Percentiles rank a stretch among this genome's conserved stretches.
Conservation (phyloP, 1,284 basidiomycete species). For the Taiwanofungus camphoratus region DNA sequence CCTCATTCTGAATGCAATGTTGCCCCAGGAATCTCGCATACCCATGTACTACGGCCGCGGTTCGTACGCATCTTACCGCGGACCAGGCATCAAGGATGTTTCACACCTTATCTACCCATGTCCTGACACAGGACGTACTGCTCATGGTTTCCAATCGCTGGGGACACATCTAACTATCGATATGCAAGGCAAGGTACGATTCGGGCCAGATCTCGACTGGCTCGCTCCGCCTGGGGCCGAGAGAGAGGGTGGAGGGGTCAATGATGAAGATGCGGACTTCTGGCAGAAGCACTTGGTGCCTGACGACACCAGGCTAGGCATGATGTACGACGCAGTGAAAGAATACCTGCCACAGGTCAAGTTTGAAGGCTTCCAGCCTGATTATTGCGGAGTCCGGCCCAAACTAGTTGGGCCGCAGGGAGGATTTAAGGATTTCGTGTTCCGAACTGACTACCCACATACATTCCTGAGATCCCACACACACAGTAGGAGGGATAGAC, state of each 20-base stretch:
- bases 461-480: constrained; percentile 16
- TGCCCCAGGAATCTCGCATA: constrained; percentile 49
- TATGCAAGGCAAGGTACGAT: constrained; percentile 81
- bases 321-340: constrained; percentile 65
- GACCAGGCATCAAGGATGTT: constrained; percentile 64
- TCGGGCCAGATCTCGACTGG: constrained; percentile 94
- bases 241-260: constrained; percentile 27
- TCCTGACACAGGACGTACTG: constrained; percentile 52
- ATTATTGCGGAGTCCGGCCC: constrained; percentile 90
- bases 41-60: constrained; percentile 77
- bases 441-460: constrained; percentile 49
- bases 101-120: constrained; percentile 86
- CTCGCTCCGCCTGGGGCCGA: constrained; percentile 45
- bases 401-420: constrained; percentile 75
- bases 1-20: constrained; percentile 66
- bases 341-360: constrained; percentile 73
- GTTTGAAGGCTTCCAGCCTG: constrained; percentile 67
- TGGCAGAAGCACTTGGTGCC: constrained; percentile 72
- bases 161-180: constrained; percentile 92
- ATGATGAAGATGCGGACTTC: constrained; percentile 58
- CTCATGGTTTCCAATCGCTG: constrained; percentile 69
- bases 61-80: constrained; percentile 84
- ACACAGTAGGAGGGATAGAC: constrained; percentile 19
- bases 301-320: constrained; percentile 52
- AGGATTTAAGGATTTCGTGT: constrained; percentile 83